Conservation (phyloP, 331 rosid species). For the Saraca asoca region DNA sequence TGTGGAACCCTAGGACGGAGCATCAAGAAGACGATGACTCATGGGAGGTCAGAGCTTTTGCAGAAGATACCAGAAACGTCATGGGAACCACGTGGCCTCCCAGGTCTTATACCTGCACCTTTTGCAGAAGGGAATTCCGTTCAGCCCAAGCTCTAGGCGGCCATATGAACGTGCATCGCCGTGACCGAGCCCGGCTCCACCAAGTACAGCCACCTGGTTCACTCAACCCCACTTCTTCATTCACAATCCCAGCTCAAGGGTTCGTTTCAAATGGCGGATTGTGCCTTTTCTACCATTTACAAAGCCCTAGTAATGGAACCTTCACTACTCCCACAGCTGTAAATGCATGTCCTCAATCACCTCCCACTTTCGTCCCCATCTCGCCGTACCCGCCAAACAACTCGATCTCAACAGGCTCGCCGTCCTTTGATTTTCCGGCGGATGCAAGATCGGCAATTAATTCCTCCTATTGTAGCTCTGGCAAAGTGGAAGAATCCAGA, state of each 20-base stretch:
- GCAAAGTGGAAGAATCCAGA: conserved; percentile 43
- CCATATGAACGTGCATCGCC: conserved; percentile 99
- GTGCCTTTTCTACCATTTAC: conserved; percentile 69
- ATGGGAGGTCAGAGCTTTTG: conserved; percentile 92
- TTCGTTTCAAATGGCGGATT: conserved; percentile 53
- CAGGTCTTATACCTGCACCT: conserved; percentile 81
- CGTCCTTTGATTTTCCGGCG: conserved; percentile 30
- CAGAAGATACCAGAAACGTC: conserved; percentile 73
- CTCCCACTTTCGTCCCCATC: conserved; percentile 60
- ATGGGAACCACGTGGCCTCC: conserved; percentile 97
- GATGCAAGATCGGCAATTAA: conserved; percentile 26
- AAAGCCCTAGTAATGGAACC: conserved; percentile 53
- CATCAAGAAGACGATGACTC: conserved; percentile 69
- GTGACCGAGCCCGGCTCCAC: conserved; percentile 87
- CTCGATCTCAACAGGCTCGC: conserved; percentile 38
- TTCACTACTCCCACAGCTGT: not conserved
- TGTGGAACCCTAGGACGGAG: conserved; percentile 77
- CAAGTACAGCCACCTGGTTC: conserved; percentile 37
- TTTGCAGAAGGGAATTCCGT: conserved; percentile 76
- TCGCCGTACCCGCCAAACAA: conserved; percentile 47
- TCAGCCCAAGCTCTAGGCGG: conserved; percentile 98
- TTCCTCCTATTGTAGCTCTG: conserved; percentile 34
- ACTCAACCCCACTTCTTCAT: conserved; percentile 38
- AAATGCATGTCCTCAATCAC: conserved; percentile 39
- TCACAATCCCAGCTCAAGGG: conserved; percentile 58